These are phyloP conservation scores for Chrysochromulina parva DNA, from an alignment of 78 protist species.

Conservation along the genomic window DNA sequence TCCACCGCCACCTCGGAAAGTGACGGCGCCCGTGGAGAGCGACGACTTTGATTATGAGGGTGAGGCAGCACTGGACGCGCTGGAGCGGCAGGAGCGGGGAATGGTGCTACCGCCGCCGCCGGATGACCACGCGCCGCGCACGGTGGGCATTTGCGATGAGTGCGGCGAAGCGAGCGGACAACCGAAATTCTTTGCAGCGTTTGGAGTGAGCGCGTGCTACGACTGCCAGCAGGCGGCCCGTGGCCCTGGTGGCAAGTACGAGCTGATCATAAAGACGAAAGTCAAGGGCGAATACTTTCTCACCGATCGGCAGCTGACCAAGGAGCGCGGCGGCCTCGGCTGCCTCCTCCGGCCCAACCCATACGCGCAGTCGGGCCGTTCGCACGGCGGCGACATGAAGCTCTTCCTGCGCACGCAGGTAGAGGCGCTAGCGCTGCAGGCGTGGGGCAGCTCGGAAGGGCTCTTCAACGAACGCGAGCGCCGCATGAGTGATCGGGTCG, in stretches of 20 bases:
- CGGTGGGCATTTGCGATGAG: neutral
- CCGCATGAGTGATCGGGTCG: too few relatives aligned
- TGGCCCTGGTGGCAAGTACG: neutral
- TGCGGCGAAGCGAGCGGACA: neutral
- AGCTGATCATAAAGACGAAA: neutral
- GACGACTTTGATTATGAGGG: neutral
- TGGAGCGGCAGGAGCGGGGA: neutral
- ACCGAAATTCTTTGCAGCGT: neutral
- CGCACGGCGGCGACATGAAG: neutral
- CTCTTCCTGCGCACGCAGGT: neutral
- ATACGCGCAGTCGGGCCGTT: neutral
- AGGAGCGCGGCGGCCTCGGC: neutral
- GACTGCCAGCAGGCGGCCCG: neutral
- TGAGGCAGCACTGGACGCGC: neutral
- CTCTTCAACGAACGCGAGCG: neutral
- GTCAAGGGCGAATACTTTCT: neutral
- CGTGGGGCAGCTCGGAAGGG: neutral
- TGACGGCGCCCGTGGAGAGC: too few relatives aligned
- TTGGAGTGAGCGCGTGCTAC: neutral
- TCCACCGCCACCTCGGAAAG: too few relatives aligned
- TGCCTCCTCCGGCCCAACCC: neutral
- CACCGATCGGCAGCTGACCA: constrained; percentile 8
- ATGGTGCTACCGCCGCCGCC: neutral
- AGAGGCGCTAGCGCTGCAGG: neutral
- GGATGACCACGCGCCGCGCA: neutral